Evolutionary conservation across 2,329 filamentous ascomycete genomes (phyloP), one percentile per base, ranked within the genome.

Genomic region (Onygenales sp.): DNA sequence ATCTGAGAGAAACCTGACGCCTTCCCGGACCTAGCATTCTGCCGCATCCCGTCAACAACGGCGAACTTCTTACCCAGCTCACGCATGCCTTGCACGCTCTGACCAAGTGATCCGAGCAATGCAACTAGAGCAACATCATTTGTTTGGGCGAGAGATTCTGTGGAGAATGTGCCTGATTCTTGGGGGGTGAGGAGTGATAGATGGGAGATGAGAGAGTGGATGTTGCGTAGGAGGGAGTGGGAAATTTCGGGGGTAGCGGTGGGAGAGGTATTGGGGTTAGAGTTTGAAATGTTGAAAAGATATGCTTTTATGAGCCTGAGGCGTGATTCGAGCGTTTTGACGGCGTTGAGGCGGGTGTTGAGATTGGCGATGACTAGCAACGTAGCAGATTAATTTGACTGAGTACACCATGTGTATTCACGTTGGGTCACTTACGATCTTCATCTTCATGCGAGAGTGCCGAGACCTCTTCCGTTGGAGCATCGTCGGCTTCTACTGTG

Each of bases 261-360:
- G 55, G 59, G 53, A 57, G 63, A 33, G 66, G 62, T 6, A 69
- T 66, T 27, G 65, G 56, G 54, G 63, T 42, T 75, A 47, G 77
- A 76, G 6, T 7, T 81, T 77, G 87, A 86, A 2, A 93, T 78
- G 11, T 79, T 80, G 58, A 85, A 76, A 46, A 98, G 82, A 66
- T 96, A 97, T n/a, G 77, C 77, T 55, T 80, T 79, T 60, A 92
- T 79, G 53, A 92, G 78, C 44, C 80, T 78, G 60, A 93, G 82
- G 49, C 88, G 83, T 6, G 84, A 82, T 63, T 92, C 85, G 32
- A 98, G 82, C 84, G 95, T 96, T 72, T 90, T 92, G 64, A 96
- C 86, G 31, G 93, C 91, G 69, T 96, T 97, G 58, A 86, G 81
- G 64, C 95, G 95, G 56, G 90, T 87, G 32, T 85, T 93, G 21